Evolutionary conservation across 139 green algal species (phyloP).

Genomic region (Yamagishiella unicocca): DNA sequence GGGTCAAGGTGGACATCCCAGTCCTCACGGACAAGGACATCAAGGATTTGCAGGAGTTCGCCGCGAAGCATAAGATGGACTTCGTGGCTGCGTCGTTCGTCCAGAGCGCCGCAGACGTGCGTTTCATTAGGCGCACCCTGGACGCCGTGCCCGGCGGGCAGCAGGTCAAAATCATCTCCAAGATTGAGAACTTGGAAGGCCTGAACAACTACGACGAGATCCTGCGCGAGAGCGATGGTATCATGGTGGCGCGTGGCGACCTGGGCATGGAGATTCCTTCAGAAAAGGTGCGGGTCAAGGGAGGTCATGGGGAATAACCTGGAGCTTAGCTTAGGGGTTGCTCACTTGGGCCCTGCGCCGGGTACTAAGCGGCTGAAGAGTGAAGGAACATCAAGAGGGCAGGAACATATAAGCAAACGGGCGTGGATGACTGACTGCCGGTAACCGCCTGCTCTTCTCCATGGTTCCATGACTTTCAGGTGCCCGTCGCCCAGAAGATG

Average conservation of each 20-base stretch:
- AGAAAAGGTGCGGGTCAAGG: constrained; percentile 64
- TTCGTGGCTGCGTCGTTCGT: constrained; percentile 69
- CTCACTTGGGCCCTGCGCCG: too few relatives aligned
- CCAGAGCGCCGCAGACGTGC: constrained; percentile 67
- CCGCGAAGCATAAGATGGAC: constrained; percentile 69
- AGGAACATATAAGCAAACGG: too few relatives aligned
- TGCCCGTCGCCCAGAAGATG: constrained; percentile 77
- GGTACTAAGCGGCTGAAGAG: too few relatives aligned
- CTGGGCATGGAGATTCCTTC: constrained; percentile 82
- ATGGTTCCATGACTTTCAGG: not conserved
- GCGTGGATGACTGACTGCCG: too few relatives aligned
- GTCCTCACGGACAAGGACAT: constrained; percentile 81
- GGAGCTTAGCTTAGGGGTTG: not conserved
- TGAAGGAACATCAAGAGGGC: too few relatives aligned
- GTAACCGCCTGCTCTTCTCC: too few relatives aligned
- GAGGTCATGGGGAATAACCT: not conserved
- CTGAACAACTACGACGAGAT: constrained; percentile 80
- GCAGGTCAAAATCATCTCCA: constrained; percentile 73
- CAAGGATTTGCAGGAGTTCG: constrained; percentile 75
- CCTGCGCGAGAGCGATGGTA: constrained; percentile 76
- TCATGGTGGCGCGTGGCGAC: constrained; percentile 87
- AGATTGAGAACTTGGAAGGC: constrained; percentile 79
- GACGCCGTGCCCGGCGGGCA: constrained; percentile 48
- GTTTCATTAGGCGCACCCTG: constrained; percentile 64
- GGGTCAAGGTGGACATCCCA: constrained; percentile 81